Conservation (phyloP, 192 early-diverging fungal genomes). For the Diversispora epigaea region DNA sequence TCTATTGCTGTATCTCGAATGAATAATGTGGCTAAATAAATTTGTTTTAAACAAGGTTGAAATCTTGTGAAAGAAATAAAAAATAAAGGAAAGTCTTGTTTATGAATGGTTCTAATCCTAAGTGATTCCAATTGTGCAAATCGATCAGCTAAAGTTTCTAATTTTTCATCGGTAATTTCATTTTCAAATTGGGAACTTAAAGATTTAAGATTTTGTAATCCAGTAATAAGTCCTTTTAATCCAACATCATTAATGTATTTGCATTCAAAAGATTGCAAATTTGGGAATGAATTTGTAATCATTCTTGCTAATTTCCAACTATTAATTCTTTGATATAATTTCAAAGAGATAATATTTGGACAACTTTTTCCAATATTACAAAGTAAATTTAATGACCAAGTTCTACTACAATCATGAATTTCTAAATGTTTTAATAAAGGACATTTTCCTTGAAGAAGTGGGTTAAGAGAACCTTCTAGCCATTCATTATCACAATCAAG, state of each 20-base stretch:
- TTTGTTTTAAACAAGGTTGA: slow-evolving; percentile 9
- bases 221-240: slow-evolving; percentile 10
- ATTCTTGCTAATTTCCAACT: neutral
- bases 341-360: neutral
- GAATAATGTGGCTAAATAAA: slow-evolving; percentile 7
- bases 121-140: slow-evolving; percentile 4
- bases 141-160: neutral
- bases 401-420: slow-evolving; percentile 6
- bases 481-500: slow-evolving; percentile 11
- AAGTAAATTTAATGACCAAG: slow-evolving; percentile 1
- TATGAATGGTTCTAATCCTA: slow-evolving; percentile 8
- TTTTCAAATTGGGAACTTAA: slow-evolving; percentile 15
- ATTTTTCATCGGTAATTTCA: slow-evolving; percentile 1
- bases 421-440: slow-evolving; percentile 13
- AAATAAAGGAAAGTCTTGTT: neutral
- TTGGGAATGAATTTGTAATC: slow-evolving; percentile 8
- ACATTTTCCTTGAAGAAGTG: slow-evolving; percentile 4
- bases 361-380: neutral
- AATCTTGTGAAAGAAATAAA: neutral
- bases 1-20: neutral
- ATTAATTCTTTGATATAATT: slow-evolving; percentile 16
- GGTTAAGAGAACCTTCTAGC: slow-evolving; percentile 2
- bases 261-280: slow-evolving; percentile 19
- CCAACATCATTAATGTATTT: slow-evolving; percentile 11
- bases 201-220: neutral